A percentile compares a stretch with the other conserved stretches of the same genome.
Conservation (phyloP, 305 asterid species). For the Fraxinus nigra region DNA sequence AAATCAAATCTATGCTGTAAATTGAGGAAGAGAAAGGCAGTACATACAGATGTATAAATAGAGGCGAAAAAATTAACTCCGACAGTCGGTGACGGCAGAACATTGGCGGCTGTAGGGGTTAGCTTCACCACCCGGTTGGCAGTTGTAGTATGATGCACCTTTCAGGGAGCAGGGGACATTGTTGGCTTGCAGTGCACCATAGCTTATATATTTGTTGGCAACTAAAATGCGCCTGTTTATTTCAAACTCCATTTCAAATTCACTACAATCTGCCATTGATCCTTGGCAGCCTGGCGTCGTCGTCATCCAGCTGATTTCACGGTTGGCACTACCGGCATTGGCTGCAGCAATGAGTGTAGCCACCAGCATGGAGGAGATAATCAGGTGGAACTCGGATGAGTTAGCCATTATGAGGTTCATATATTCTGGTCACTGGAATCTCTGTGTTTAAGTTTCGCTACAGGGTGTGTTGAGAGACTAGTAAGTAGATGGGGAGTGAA, state of each 20-base stretch:
- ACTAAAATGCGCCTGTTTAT: slow-evolving; percentile 57
- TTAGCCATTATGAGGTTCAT: background rate
- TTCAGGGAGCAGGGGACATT: slow-evolving; percentile 59
- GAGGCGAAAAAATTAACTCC: slow-evolving; percentile 31
- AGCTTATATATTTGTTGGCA: slow-evolving; percentile 51
- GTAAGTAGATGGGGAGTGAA: background rate
- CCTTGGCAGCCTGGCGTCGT: slow-evolving; percentile 33
- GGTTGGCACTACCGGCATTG: slow-evolving; percentile 6
- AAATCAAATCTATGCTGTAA: background rate
- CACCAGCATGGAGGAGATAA: background rate
- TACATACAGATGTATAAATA: background rate
- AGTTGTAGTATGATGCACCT: slow-evolving; percentile 66
- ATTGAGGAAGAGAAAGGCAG: background rate
- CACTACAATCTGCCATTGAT: slow-evolving; percentile 37
- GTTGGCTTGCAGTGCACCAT: slow-evolving; percentile 63
- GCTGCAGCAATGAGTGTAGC: background rate
- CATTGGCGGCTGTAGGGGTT: slow-evolving; percentile 63
- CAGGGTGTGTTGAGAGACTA: background rate
- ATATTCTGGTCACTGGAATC: background rate
- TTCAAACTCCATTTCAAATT: slow-evolving; percentile 53
- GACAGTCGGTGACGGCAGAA: slow-evolving; percentile 61
- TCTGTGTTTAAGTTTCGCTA: background rate
- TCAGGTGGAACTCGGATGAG: background rate
- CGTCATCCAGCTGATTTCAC: slow-evolving; percentile 27
- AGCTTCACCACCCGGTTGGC: slow-evolving; percentile 63